Percentiles rank a stretch among this genome's conserved stretches.
phyloP scores from a whole-genome alignment of 441 rosid species.

The Theobroma grandiflorum region DNA sequence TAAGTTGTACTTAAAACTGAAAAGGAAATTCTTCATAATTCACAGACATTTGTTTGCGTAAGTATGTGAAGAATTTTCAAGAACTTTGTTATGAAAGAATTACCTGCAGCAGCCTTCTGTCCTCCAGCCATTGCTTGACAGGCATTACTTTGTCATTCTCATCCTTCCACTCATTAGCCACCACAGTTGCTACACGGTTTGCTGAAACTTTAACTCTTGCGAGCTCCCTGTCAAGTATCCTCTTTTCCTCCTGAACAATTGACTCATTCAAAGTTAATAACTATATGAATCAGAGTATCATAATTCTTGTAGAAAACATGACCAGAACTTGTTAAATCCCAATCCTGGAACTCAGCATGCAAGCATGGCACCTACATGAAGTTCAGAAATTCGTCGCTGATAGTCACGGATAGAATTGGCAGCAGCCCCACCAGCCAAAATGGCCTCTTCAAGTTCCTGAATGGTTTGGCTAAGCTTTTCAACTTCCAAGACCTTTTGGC shows the following conservation, averaged over 20 bases:
- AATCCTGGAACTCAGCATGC: slow-evolving; percentile 4
- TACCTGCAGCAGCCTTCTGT: slow-evolving; percentile 89
- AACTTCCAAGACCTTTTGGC: slow-evolving; percentile 87
- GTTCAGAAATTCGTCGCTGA: slow-evolving; percentile 72
- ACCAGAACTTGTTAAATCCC: neutral
- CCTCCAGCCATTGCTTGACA: slow-evolving; percentile 89
- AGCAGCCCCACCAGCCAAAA: slow-evolving; percentile 84
- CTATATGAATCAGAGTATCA: neutral
- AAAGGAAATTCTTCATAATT: neutral
- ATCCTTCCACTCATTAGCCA: slow-evolving; percentile 97
- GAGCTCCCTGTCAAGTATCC: slow-evolving; percentile 90
- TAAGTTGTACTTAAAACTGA: neutral
- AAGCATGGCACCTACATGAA: slow-evolving; percentile 54
- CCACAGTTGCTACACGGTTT: slow-evolving; percentile 80
- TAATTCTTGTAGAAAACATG: neutral
- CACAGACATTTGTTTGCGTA: neutral
- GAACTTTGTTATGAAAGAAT: slow-evolving; percentile 5
- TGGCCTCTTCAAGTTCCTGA: slow-evolving; percentile 79
- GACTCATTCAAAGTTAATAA: neutral
- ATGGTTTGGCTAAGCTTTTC: slow-evolving; percentile 89
- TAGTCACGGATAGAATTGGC: slow-evolving; percentile 85
- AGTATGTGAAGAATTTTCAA: slow-evolving; percentile 7
- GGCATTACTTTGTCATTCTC: slow-evolving; percentile 95
- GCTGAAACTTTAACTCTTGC: slow-evolving; percentile 84
- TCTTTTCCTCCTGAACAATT: slow-evolving; percentile 76